Conservation (phyloP, 1,284 basidiomycete species). For the Trichosporon asahii region DNA sequence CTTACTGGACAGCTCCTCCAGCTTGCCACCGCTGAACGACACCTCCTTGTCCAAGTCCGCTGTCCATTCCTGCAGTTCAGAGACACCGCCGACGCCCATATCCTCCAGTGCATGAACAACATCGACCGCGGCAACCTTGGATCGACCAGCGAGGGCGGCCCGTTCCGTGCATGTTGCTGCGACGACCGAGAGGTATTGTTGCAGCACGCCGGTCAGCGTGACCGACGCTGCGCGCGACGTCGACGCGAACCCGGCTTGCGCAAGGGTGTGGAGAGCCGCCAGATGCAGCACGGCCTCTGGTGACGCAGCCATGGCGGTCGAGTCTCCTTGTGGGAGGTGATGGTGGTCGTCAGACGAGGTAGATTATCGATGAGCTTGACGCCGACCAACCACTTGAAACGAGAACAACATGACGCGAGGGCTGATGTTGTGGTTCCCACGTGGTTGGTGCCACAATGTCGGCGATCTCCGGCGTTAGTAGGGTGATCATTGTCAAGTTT, state of each 20-base stretch:
- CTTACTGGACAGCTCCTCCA: conserved; percentile 36
- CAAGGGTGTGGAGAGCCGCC: conserved; percentile 42
- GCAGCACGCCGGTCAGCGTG: conserved; percentile 38
- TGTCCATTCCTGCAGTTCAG: conserved; percentile 42
- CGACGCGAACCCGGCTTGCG: conserved; percentile 45
- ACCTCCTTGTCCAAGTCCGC: conserved; percentile 31
- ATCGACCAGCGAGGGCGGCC: conserved; percentile 41
- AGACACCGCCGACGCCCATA: conserved; percentile 36
- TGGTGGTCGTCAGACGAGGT: background rate
- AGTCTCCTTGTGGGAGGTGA: background rate
- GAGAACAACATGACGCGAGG: conserved; percentile 2
- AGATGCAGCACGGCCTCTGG: conserved; percentile 47
- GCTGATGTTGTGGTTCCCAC: background rate
- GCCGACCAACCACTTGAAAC: background rate
- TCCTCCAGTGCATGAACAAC: conserved; percentile 42
- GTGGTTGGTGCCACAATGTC: background rate
- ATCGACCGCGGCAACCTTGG: conserved; percentile 42
- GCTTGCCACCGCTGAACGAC: conserved; percentile 26
- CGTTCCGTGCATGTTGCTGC: conserved; percentile 39
- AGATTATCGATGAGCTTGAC: background rate
- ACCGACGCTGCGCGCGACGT: conserved; percentile 43
- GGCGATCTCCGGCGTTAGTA: conserved; percentile 3
- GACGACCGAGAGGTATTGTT: conserved; percentile 40
- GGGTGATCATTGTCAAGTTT: background rate
- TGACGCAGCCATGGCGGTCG: conserved; percentile 28